Evolutionary conservation across 78 protist genomes (phyloP), one percentile per base, ranked within the genome.

Genomic region (slime mould (Dictyostelium discoideum)): DNA sequence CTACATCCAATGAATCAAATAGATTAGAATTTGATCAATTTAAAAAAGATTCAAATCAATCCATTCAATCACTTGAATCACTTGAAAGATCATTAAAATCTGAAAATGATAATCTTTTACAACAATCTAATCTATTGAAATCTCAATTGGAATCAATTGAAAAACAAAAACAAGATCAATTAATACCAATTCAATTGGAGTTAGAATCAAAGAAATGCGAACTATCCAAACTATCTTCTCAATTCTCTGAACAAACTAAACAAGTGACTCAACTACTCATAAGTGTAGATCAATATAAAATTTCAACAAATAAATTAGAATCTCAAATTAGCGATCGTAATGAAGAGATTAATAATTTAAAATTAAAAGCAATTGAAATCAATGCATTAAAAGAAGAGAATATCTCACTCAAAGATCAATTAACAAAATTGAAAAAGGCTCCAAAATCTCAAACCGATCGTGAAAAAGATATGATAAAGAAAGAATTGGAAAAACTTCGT

Each of bases 401-500:
- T 26, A 7, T 3, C 5, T 46, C 54, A n/a, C 29, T 81, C 0
- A 63, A 48, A 57, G 63, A 26, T 32, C 84, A 79, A 79, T 82
- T 82, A 13, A 13, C 24, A 16, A 69, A 44, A 63, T 20, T 69
- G 20, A 73, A 85, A 57, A 73, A 73, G 26, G 54, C 18, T 24
- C 84, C 92, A 22, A 85, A 85, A 29, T 24, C 44, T 16, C 26
- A 13, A n/a, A 50, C 46, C 2, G 92, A 85, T n/a, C 74, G 82
- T 37, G 92, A 85, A 26, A 69, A 76, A 77, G 77, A 67, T 42
- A 22, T 86, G 73, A 63, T 32, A 44, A 86, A 26, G 42, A 54
- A 86, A 37, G 80, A 86, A 20, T 37, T 84, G 1, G 92, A 86
- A 29, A 86, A 86, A 72, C 16, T 57, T 1, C 78, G 79, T 76